phyloP scores from a whole-genome alignment of 2,329 filamentous ascomycete species.

The Pseudogymnoascus sp. region DNA sequence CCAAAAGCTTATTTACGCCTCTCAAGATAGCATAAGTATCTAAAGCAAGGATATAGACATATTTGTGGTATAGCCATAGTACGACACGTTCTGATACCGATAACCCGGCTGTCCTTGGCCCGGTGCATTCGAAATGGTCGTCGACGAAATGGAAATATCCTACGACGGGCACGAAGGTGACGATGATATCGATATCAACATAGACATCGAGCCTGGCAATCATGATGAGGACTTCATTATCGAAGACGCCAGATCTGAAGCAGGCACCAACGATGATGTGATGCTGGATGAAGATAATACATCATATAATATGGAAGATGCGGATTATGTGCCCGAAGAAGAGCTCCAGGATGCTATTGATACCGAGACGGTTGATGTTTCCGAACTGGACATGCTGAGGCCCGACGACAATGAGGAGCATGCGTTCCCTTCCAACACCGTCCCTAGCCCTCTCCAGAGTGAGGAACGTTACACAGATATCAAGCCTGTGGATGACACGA shows the following conservation, averaged over 20 bases:
- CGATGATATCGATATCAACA: slow-evolving; percentile 51
- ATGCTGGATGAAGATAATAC: slow-evolving; percentile 36
- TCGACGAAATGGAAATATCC: slow-evolving; percentile 48
- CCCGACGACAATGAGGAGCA: not conserved
- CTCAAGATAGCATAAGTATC: slow-evolving; percentile 6
- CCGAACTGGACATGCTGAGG: not conserved
- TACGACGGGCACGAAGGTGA: slow-evolving; percentile 37
- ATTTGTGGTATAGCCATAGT: not conserved
- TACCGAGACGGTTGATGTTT: not conserved
- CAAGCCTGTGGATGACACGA: not conserved
- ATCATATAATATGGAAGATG: slow-evolving; percentile 32
- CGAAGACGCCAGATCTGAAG: slow-evolving; percentile 39
- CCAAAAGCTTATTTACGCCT: not conserved
- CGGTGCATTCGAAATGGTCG: slow-evolving; percentile 24
- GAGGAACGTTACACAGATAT: not conserved
- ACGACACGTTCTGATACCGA: not conserved
- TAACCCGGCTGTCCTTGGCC: not conserved
- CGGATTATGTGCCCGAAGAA: slow-evolving; percentile 23
- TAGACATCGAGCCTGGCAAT: slow-evolving; percentile 40
- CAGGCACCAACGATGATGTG: slow-evolving; percentile 39
- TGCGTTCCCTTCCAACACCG: not conserved
- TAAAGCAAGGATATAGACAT: not conserved
- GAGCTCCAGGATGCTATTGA: slow-evolving; percentile 18
- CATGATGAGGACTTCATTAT: slow-evolving; percentile 49
- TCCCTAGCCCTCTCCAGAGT: not conserved